Base-by-base conservation (phyloP, 208 protist genomes). In the Leishmania gerbilli region DNA sequence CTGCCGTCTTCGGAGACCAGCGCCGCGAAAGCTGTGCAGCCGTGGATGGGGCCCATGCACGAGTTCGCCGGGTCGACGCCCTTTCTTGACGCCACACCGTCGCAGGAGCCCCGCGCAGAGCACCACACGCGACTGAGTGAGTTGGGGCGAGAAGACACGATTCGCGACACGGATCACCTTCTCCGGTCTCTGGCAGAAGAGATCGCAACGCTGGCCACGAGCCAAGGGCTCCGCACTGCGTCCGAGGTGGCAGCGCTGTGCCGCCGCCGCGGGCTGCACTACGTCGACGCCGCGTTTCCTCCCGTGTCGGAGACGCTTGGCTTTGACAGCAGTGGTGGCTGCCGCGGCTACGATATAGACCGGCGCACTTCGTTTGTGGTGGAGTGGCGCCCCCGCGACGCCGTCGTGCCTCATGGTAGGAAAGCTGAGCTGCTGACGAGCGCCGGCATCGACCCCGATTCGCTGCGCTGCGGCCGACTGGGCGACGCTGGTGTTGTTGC, bases 401-500 rank as follows among this genome's bases (percentile, higher is more conserved):
- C 81, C 17, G 81, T 89, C 42, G 19, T 75, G 27, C 81, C 90
- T 1, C 40, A 19, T 21, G 80, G 65, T 34, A 75, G 71, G 11
- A 71, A 37, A 6, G 72, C 84, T 1, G 58, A 65, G 42, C 75
- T 89, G 47, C 67, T 89, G 56, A 87, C 85, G n/a, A 75, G 75
- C 53, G 82, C 72, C 13, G 82, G 85, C n/a, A 64, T 91, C 15
- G 83, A 88, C 76, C 88, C 91, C 8, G 87, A 68, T 7, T 80
- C 81, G 27, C 76, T 90, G 56, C 67, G 69, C 42, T 89, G 85
- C 34, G 87, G 91, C 9, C 76, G 31, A 27, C 81, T 90, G 31
- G 84, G 85, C 31, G 86, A 95, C 82, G n/a, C 42, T 7, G 89
- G 89, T 42, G 85, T 94, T 13, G 87, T 88, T 74, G 88, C 90